Evolutionary conservation across 805 yeast genomes (phyloP).

Genomic region (Candida insectalens): DNA sequence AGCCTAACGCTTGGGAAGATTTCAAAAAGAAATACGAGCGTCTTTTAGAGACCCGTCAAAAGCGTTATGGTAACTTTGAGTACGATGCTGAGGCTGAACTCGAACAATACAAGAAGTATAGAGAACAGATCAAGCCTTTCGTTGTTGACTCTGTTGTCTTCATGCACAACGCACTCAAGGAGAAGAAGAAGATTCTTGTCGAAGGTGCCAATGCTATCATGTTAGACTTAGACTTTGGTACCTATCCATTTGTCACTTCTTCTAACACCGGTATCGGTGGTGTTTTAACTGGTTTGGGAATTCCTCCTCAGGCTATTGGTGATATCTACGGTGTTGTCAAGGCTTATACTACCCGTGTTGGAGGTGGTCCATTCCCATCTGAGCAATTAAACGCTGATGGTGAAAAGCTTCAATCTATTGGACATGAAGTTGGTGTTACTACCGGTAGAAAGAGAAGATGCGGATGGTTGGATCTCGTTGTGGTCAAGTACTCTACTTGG

Average conservation of each 20-base stretch:
- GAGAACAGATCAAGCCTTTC: slow-evolving; percentile 71
- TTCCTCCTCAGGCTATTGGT: slow-evolving; percentile 80
- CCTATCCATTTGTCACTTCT: slow-evolving; percentile 95
- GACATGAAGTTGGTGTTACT: slow-evolving; percentile 96
- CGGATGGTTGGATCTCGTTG: slow-evolving; percentile 98
- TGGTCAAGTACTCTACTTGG: slow-evolving; percentile 78
- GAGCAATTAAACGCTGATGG: slow-evolving; percentile 88
- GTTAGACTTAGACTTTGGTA: slow-evolving; percentile 97
- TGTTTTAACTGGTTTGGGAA: slow-evolving; percentile 91
- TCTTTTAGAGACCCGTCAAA: slow-evolving; percentile 68
- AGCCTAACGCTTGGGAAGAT: slow-evolving; percentile 88
- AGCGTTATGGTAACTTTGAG: slow-evolving; percentile 90
- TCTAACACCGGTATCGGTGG: slow-evolving; percentile 97
- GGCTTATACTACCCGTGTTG: slow-evolving; percentile 98
- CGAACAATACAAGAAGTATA: slow-evolving; percentile 62
- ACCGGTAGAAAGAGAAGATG: slow-evolving; percentile 99
- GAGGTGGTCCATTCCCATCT: slow-evolving; percentile 99
- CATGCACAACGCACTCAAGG: slow-evolving; percentile 66
- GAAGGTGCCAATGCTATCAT: slow-evolving; percentile 98
- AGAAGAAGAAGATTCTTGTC: slow-evolving; percentile 77
- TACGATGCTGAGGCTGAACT: slow-evolving; percentile 78
- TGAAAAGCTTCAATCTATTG: slow-evolving; percentile 78
- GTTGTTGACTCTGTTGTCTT: slow-evolving; percentile 88
- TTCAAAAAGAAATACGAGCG: slow-evolving; percentile 72
- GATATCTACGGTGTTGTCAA: slow-evolving; percentile 93